Base-by-base conservation (phyloP, 2,329 filamentous ascomycete species). In the Curvularia hawaiiensis region DNA sequence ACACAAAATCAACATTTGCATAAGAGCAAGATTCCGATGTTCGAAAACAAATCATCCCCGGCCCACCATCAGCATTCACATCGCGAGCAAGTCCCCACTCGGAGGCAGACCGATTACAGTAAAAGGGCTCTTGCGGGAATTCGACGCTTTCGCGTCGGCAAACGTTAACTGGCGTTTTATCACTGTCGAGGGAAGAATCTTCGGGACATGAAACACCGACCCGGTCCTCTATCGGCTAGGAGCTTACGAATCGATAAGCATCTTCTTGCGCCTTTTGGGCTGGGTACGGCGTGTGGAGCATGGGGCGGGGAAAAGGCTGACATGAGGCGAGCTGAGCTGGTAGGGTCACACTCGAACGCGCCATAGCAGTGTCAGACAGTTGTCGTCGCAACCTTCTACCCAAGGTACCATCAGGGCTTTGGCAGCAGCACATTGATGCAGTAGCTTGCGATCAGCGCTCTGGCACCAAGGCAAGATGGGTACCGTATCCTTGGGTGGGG, bases 161-260 rank as follows among this genome's bases (percentile, higher is more conserved):
- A 38, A 56, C 57, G 60, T 62, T 60, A 62, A 52, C 44, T 35
- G 44, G 26, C 38, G 46, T 58, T 58, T 50, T 16, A 35, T 47
- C 44, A 18, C 26, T 40, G 18, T 41, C 45, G 8, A 28, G 38
- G 11, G 39, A 41, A 41, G 35, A 43, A n/a, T 35, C 10, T 28
- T 59, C 51, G 61, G 51, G 50, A 64, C 51, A 46, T 71, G 68
- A 71, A 73, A 73, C 70, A 54, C 68, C 58, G 59, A 64, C 52
- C 54, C 51, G 61, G 60, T 26, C 58, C 51, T 49, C 61, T 40
- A 28, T 38, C 60, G 59, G 58, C 62, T 53, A 66, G 66, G 63
- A 56, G 71, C 72, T 75, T 70, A 73, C 69, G 65, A 69, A 73
- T 66, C 63, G 65, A 62, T 71, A 68, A 69, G 68, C 67, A 52